Evolutionary conservation across 768 basidiomycete genomes (phyloP), one percentile per base, ranked within the genome.

Genomic region (Kondoa subrosea): DNA sequence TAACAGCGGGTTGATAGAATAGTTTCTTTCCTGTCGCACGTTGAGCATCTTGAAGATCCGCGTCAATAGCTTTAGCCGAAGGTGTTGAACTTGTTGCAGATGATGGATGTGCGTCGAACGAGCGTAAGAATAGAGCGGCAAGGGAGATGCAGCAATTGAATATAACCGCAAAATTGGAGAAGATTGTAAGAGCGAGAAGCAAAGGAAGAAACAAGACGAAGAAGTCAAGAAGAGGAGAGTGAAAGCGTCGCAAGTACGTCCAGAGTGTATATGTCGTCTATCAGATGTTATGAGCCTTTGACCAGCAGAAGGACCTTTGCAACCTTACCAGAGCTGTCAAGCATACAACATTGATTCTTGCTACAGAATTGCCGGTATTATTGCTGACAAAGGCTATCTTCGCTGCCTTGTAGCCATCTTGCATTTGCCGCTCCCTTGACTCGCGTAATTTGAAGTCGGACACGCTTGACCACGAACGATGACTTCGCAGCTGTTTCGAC

Each of bases 301-400:
- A 3, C 30, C 2, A 3, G 33, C 12, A 58, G 26, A 26, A 33
- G 66, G 67, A 27, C 2, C 29, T 50, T 25, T 26, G 29, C 57
- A 34, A 57, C 80, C 85, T 76, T 71, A 87, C 88, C 76, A 87
- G 72, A 2, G 83, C 83, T 4, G 83, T 83, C 26, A 79, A 70
- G n/a, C 84, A 86, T 30, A 91, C 79, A 61, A 81, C 71, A 74
- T 89, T 88, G 72, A 91, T 80, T 73, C 85, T 84, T 1, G 75
- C 75, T 1, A 91, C 79, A 1, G 84, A 82, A 0, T 87, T 86
- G 1, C 91, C 91, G 0, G 81, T 81, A 77, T 81, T 83, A 50
- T 84, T 83, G 4, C 88, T 84, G 50, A 90, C 86, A 73, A 91
- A 93, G 0, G 82, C 83, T 78, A 89, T 87, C 77, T 93, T 93